Base-by-base conservation (phyloP, 345 rosid species). In the Dovyalis caffra region DNA sequence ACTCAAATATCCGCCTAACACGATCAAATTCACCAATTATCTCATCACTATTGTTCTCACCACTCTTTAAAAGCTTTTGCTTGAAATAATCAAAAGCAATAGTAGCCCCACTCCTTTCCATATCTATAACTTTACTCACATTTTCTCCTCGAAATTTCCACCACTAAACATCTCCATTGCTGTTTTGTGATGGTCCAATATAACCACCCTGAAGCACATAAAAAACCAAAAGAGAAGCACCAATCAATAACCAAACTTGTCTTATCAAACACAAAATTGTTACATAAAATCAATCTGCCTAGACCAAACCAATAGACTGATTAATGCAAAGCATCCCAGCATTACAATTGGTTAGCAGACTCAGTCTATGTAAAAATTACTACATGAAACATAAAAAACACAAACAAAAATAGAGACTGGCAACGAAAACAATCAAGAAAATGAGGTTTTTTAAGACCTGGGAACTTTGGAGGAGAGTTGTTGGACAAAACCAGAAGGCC, bases 21-120 rank as follows among this genome's bases (percentile, higher is more conserved):
- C 83, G 80, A 68, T 83, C 83, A 26, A 87, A 86, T 43, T 84
- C 85, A 38, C 23, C 26, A 21, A 74, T 25, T 11, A 34, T 65
- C 25, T 47, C 23, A 1, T 23, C 34, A 60, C 60, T 26, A 47
- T 53, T 32, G 11, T 25, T 64, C 71, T 65, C 25, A 43, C 60
- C 78, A 65, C 18, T 11, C 25, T 20, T 78, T 3, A 7, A 14
- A 45, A 91, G 74, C 77, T 86, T 90, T 62, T 80, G 70, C 77
- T 78, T 88, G 78, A 92, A 92, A 78, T 88, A 91, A 77, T 90
- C 97, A 61, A 64, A 88, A 43, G 97, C 94, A 84, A 92, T 87
- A 5, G 90, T 90, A 3, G 92, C 94, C 7, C 97, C 97, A 71
- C 97, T 92, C 73, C 94, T 87, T 74, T 49, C 77, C 79, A 89